These are phyloP conservation scores for Aspergillus ostianus DNA, from an alignment of 495 filamentous ascomycete genomes.

Conservation along the genomic window DNA sequence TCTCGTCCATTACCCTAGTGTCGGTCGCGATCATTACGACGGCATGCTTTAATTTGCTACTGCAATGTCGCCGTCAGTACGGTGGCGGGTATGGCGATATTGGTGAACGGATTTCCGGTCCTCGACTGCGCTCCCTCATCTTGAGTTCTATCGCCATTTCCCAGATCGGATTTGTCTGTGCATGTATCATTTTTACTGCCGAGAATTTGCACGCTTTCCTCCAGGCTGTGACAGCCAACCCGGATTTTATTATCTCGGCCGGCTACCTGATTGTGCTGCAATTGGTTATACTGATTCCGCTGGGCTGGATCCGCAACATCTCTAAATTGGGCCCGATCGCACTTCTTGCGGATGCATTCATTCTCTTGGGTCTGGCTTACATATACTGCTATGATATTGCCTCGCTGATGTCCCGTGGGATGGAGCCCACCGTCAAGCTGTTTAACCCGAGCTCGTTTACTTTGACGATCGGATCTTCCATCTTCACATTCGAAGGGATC, in stretches of 20 bases:
- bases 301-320: constrained; percentile 86
- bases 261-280: constrained; percentile 80
- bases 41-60: constrained; percentile 86
- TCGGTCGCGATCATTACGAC: constrained; percentile 74
- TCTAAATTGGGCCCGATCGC: constrained; percentile 81
- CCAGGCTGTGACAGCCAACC: constrained; percentile 55
- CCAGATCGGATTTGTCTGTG: constrained; percentile 89
- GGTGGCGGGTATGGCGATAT: constrained; percentile 88
- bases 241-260: constrained; percentile 69
- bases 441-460: constrained; percentile 86
- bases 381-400: constrained; percentile 88
- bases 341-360: constrained; percentile 83
- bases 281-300: constrained; percentile 80
- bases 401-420: constrained; percentile 66
- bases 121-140: constrained; percentile 74
- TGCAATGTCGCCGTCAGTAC: constrained; percentile 73
- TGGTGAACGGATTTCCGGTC: constrained; percentile 80
- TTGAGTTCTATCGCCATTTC: constrained; percentile 78
- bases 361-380: constrained; percentile 79
- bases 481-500: constrained; percentile 95
- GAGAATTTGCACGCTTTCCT: constrained; percentile 90
- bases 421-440: constrained; percentile 68
- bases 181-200: constrained; percentile 90
- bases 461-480: constrained; percentile 88
- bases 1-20: constrained; percentile 80